phyloP scores from a whole-genome alignment of 2,329 filamentous ascomycete species.

The Tolypocladium tropicale region DNA sequence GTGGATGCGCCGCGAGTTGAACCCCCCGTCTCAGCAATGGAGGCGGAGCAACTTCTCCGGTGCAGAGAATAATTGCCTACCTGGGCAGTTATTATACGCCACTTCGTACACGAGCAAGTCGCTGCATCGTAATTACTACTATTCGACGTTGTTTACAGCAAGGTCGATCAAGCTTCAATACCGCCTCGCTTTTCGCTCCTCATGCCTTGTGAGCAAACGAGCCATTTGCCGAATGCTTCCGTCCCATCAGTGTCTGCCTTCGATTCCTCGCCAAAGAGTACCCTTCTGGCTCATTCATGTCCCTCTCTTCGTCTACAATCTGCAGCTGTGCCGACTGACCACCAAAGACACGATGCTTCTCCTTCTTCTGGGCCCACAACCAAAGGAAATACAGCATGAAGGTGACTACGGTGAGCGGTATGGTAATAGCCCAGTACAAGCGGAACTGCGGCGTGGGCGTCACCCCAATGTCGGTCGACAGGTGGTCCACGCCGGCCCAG shows the following conservation, averaged over 20 bases:
- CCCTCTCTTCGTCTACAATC: background rate
- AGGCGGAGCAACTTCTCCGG: no score
- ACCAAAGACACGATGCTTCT: conserved; percentile 6
- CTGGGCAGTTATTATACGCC: no score
- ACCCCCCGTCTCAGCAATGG: no score
- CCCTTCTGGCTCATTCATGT: conserved; percentile 1
- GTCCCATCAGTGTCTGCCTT: conserved; percentile 1
- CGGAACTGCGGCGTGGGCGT: conserved; percentile 22
- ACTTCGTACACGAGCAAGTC: no score
- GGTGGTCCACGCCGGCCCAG: conserved; percentile 15
- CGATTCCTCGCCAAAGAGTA: background rate
- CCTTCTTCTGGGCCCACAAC: conserved; percentile 19
- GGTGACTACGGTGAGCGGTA: conserved; percentile 24
- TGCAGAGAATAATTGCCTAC: no score
- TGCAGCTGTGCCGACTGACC: background rate
- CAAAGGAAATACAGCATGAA: conserved; percentile 24
- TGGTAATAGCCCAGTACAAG: conserved; percentile 29
- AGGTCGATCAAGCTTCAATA: background rate
- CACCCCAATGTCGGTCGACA: conserved; percentile 15
- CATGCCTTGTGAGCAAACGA: background rate
- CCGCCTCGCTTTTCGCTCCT: background rate
- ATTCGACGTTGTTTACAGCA: no score
- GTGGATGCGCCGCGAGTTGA: background rate
- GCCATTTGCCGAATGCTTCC: background rate
- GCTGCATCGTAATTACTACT: no score